Conservation (phyloP, 192 early-diverging fungal genomes). For the Gryganskiella cystojenkinii region DNA sequence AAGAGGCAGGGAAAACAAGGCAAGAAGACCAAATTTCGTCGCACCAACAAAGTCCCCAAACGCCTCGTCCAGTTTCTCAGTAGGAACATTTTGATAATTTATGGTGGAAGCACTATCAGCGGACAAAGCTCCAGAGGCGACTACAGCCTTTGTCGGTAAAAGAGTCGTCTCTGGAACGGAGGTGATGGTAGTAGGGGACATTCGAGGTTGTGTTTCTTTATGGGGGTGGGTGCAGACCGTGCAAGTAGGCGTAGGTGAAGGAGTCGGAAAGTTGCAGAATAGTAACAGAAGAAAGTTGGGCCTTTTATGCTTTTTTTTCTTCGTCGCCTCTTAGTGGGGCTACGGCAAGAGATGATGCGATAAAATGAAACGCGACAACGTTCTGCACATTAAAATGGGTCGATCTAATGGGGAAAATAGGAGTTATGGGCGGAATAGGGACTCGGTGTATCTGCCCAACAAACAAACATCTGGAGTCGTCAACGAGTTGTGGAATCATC, state of each 20-base stretch:
- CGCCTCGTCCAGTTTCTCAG: constrained; percentile 2
- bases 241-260: not conserved
- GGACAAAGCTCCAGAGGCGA: not conserved
- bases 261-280: not conserved
- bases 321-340: too few relatives aligned
- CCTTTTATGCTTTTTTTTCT: too few relatives aligned
- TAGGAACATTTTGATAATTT: constrained; percentile 15
- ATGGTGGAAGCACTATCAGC: constrained; percentile 4
- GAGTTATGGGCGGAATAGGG: too few relatives aligned
- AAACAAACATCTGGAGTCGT: too few relatives aligned
- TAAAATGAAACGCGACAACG: too few relatives aligned
- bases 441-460: too few relatives aligned
- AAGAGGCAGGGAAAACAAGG: not conserved
- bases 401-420: too few relatives aligned
- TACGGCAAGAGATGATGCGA: too few relatives aligned
- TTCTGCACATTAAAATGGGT: too few relatives aligned
- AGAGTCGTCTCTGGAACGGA: not conserved
- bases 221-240: constrained; percentile 48
- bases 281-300: not conserved
- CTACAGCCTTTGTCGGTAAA: not conserved
- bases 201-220: constrained; percentile 33
- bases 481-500: too few relatives aligned
- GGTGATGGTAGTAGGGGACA: constrained; percentile 25
- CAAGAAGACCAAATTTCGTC: not conserved
- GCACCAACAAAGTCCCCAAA: constrained; percentile 36